Percentiles rank a stretch among this genome's conserved stretches.
Evolutionary conservation across 352 stramenopile genomes (phyloP).

Genomic region (Phytophthora pistaciae): DNA sequence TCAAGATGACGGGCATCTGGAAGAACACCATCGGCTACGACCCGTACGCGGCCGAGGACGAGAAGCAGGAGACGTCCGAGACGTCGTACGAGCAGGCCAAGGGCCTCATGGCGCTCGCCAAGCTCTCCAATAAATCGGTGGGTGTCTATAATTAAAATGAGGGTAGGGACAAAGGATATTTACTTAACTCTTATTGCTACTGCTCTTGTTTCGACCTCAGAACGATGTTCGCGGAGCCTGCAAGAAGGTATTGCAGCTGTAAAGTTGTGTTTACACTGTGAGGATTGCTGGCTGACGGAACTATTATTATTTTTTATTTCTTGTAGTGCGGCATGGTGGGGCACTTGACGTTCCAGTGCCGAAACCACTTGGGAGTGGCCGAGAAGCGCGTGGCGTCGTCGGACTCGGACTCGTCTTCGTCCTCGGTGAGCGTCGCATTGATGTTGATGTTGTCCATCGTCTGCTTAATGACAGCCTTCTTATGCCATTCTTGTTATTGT

Average conservation of each 20-base stretch:
- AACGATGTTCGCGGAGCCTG: constrained; percentile 82
- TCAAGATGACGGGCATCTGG: constrained; percentile 98
- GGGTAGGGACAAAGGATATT: constrained; percentile 5
- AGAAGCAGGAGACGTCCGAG: constrained; percentile 70
- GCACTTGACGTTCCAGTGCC: constrained; percentile 93
- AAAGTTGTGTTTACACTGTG: neutral
- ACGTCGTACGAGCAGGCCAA: constrained; percentile 91
- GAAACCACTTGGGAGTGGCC: constrained; percentile 74
- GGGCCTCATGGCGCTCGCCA: constrained; percentile 94
- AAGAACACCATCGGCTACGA: constrained; percentile 98
- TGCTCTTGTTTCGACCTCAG: constrained; percentile 28
- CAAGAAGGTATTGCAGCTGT: constrained; percentile 68
- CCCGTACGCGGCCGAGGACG: constrained; percentile 88
- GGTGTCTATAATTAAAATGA: constrained; percentile 6
- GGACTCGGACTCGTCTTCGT: constrained; percentile 44
- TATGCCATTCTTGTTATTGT: constrained; percentile 16
- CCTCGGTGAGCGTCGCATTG: constrained; percentile 38
- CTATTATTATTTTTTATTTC: constrained; percentile 13
- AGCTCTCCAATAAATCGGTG: constrained; percentile 95
- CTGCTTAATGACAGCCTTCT: neutral
- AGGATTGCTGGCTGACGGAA: constrained; percentile 1
- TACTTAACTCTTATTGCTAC: constrained; percentile 7
- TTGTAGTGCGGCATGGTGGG: constrained; percentile 88
- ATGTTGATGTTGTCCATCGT: constrained; percentile 9
- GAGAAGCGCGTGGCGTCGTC: constrained; percentile 47